Evolutionary conservation across 2,329 filamentous ascomycete genomes (phyloP).

Genomic region (Penicillium decumbens): DNA sequence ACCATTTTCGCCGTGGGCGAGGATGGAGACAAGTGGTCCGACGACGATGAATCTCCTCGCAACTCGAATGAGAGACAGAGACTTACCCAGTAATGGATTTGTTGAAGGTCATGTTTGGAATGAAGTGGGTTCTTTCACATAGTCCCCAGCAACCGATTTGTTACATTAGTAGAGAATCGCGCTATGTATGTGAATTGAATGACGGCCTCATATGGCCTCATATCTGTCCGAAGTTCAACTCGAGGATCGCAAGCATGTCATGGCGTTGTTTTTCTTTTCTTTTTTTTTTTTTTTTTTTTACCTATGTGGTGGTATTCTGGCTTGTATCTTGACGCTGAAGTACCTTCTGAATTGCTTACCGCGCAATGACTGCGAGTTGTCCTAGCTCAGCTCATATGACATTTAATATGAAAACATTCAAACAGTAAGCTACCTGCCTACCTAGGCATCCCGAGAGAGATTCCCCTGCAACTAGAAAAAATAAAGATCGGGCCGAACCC

Average conservation of each 20-base stretch:
- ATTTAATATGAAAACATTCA: neutral
- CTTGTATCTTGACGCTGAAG: conserved; percentile 6
- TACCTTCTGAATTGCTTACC: conserved; percentile 11
- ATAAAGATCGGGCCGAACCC: neutral
- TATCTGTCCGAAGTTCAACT: conserved; percentile 1
- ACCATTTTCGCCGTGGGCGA: conserved; percentile 89
- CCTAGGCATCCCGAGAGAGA: too few relatives aligned
- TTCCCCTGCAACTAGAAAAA: too few relatives aligned
- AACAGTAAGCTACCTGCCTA: too few relatives aligned
- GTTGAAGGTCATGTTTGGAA: neutral
- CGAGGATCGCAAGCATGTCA: conserved; percentile 21
- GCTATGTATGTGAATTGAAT: neutral
- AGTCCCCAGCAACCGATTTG: neutral
- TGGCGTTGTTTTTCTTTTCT: conserved; percentile 21
- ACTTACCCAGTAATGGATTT: conserved; percentile 45
- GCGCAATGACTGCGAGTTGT: neutral
- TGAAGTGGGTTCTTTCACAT: neutral
- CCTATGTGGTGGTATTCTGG: conserved; percentile 11
- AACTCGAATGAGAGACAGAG: conserved; percentile 50
- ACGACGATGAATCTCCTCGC: conserved; percentile 53
- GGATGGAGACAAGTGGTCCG: conserved; percentile 80
- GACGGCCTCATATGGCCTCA: neutral
- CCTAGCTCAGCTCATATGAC: neutral
- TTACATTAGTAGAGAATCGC: conserved; percentile 1
- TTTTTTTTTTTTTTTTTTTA: conserved; percentile 7